Base-by-base conservation (phyloP, 139 green algal genomes). In the Chlorella ohadii region DNA sequence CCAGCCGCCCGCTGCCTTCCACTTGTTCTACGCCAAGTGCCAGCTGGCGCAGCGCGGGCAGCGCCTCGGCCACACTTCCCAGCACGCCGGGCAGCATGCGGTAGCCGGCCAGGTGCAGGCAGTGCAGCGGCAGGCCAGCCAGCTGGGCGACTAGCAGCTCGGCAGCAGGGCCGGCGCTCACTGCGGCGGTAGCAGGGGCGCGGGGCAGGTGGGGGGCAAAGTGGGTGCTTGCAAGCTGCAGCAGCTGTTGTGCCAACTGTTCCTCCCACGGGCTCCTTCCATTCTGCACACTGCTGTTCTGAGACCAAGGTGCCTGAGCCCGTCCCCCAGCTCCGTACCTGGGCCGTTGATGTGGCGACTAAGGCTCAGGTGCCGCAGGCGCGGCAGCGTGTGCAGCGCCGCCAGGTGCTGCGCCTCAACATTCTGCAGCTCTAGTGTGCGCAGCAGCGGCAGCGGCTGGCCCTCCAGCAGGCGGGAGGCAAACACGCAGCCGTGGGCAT, bases 391-490 rank as follows among this genome's bases (percentile, higher is more conserved):
- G 16, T 25, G 15, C 44, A 78, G 72, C 72, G 28, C 44, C 0
- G 44, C 28, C 72, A 78, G 36, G 72, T 78, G 72, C 72, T 78
- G 72, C 44, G 72, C 41, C 28, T 78, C 72, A 1, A 22, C 41
- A 39, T 78, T 78, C 41, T 38, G 41, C 28, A 78, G 72, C 44
- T 28, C 72, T 9, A 64, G 4, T 11, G 17, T 16, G 36, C 72
- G 44, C 72, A 78, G 72, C 27, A 17, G 41, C 72, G 72, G 72
- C 72, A 78, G 72, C 15, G 72, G 27, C 41, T 28, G 41, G 39
- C 13, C 27, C 38, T 31, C 38, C 28, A 78, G 72, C 41, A 78
- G 72, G 23, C 28, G 28, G 0, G 28, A 39, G 44, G 72, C 72
- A 38, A 64, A 39, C 15, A 38, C 44, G 41, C 41, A 39, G 41